Evolutionary conservation across 2,329 filamentous ascomycete genomes (phyloP), one percentile per base, ranked within the genome.

Genomic region (Paramyrothecium roridum): DNA sequence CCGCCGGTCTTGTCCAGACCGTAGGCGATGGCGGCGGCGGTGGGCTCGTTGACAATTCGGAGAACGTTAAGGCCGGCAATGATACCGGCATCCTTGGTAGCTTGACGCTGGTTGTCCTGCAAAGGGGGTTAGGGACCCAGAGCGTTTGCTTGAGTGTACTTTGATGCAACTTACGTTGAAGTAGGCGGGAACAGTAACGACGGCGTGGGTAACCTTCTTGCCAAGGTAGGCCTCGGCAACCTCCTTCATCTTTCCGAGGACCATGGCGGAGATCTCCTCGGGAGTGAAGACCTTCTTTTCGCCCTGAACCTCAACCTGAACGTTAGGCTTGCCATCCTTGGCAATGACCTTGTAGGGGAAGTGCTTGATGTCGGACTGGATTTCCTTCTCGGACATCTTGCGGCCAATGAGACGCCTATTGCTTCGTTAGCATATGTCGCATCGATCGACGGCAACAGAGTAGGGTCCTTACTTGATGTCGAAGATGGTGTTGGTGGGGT

Each of bases 31-130:
- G 92, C 93, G 73, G 93, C 93, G 71, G 93, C 93, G 68, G 93
- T 96, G 68, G 93, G 93, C 78, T 96, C 93, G 83, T 96, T 96
- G 73, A 96, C 91, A 62, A 97, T 92, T 80, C 93, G 92, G 72
- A 96, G 89, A 68, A 96, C 91, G 75, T 96, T 96, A 59, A 97
- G 86, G 73, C 93, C 93, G 70, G 93, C 91, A 70, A 97, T 96
- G 62, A 82, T 83, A 74, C 92, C 93, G 67, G 93, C 93, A 72
- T 96, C 92, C 86, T 96, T 96, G 77, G 92, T 96, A 59, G 93
- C 92, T 79, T 96, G 92, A 79, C 93, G 86, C 83, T 97, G 93
- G 79, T 92, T 93, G 81, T 96, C 93, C 72, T 74, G 58, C 20
- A 23, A 17, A 30, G 20, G 17, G 16, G n/a, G 37, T 43, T 13